These are phyloP conservation scores for Ascochyta koolunga DNA, from an alignment of 2,329 filamentous ascomycete species.

Conservation along the genomic window DNA sequence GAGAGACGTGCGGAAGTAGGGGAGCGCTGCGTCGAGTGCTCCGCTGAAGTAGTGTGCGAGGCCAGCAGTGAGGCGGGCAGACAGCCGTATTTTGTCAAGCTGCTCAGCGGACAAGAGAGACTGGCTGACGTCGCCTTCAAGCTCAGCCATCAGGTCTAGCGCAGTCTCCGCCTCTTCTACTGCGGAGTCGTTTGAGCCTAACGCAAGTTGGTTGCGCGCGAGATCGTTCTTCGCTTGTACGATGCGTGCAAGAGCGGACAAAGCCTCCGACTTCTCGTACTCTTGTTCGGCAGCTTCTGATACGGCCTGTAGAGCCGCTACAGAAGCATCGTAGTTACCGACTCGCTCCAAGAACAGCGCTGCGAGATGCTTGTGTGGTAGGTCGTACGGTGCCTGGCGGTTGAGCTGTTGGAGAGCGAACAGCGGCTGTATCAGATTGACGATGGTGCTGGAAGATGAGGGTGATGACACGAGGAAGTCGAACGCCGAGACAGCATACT, in stretches of 20 bases:
- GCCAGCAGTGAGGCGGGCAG: constrained; percentile 83
- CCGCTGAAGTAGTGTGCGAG: constrained; percentile 77
- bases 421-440: constrained; percentile 77
- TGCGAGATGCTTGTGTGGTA: constrained; percentile 76
- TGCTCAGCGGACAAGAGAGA: constrained; percentile 67
- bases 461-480: constrained; percentile 73
- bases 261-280: constrained; percentile 83
- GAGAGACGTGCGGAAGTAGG: constrained; percentile 80
- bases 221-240: constrained; percentile 86
- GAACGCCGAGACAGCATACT: constrained; percentile 82
- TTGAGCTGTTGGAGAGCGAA: constrained; percentile 86
- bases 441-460: constrained; percentile 58
- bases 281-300: constrained; percentile 76
- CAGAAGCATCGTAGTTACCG: constrained; percentile 69
- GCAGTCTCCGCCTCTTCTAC: constrained; percentile 81
- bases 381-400: constrained; percentile 71
- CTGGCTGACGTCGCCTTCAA: constrained; percentile 54
- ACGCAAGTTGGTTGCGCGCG: constrained; percentile 79
- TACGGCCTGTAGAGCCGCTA: constrained; percentile 67
- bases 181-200: constrained; percentile 68
- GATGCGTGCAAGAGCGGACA: constrained; percentile 74
- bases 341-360: constrained; percentile 84
- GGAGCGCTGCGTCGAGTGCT: constrained; percentile 71
- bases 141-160: constrained; percentile 76
- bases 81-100: constrained; percentile 75